Evolutionary conservation across 345 rosid species (phyloP).

Genomic region (Populus simonii): DNA sequence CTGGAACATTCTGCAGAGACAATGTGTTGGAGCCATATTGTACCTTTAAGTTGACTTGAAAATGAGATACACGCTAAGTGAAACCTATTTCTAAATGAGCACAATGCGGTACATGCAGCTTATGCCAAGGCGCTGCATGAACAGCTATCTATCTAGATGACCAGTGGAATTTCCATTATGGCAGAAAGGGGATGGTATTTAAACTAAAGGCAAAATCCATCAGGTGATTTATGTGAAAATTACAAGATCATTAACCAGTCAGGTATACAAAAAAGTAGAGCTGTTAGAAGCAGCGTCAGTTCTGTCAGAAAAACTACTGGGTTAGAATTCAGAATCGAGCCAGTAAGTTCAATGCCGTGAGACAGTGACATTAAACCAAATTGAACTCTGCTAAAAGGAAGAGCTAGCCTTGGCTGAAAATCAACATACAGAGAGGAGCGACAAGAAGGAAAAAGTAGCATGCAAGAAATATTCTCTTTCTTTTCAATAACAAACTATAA

Average conservation of each 20-base stretch:
- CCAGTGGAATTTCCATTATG: too few relatives aligned
- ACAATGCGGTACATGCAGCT: background rate
- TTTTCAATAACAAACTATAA: slow-evolving; percentile 33
- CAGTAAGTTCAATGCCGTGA: background rate
- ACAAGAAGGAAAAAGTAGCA: slow-evolving; percentile 16
- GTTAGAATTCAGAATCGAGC: background rate
- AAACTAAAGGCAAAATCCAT: background rate
- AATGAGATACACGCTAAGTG: background rate
- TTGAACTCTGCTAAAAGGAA: slow-evolving; percentile 15
- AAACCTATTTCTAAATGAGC: too few relatives aligned
- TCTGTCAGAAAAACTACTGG: background rate
- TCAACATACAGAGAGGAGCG: slow-evolving; percentile 3
- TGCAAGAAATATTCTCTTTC: slow-evolving; percentile 6
- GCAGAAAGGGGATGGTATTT: background rate
- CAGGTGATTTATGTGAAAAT: background rate
- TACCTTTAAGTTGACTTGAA: background rate
- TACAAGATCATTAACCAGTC: background rate
- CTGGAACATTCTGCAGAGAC: background rate
- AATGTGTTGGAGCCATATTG: background rate
- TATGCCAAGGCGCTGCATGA: background rate
- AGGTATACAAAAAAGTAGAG: background rate
- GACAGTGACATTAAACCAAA: slow-evolving; percentile 12
- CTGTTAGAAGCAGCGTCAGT: background rate
- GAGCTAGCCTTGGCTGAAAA: slow-evolving; percentile 34
- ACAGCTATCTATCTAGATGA: background rate